Evolutionary conservation across 2,329 filamentous ascomycete species (phyloP), one percentile per base, ranked within the genome.

Genomic region (Colletotrichum incanum): DNA sequence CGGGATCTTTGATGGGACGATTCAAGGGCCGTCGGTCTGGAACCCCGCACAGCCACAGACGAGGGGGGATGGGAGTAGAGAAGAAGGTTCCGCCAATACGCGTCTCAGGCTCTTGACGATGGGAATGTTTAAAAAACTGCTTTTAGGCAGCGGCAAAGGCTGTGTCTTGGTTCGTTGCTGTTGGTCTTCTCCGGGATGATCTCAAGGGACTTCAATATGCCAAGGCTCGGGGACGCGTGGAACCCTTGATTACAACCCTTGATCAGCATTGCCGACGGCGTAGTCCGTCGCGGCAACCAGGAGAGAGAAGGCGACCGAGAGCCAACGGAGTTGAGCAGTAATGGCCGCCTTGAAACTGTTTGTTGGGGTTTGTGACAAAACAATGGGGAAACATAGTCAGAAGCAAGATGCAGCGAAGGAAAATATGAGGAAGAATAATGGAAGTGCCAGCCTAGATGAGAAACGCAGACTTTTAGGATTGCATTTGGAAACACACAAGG

Each of bases 11-110:
- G 34, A 64, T 72, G 45, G 60, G 70, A 72, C 54, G 70, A 65
- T 69, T 64, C 45, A 37, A 39, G 61, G 39, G 43, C 52, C 9
- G 39, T 34, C 56, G 49, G 31, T 54, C 59, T 69, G 52, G 59
- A 69, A 63, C 63, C 59, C 62, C 54, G 60, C 70, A 72, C 65
- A 65, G 70, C 66, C 70, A 72, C 70, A 70, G 45, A 43, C 23
- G 50, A 65, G 50, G 37, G 50, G 37, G 28, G 50, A 65, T 26
- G 31, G n/a, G 45, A 14, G 9, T 8, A 37, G 23, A 28, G 45
- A 41, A 37, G 12, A 9, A 45, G 31, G 8, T 8, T 12, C 37
- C 34, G 41, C 12, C 12, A 23, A 47, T 26, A 45, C 56, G 68
- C 50, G 39, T 49, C 31, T 50, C 43, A 20, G 11, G n/a, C 43